Conservation (phyloP, 2,329 filamentous ascomycete species). For the Tolypocladium tundrense region DNA sequence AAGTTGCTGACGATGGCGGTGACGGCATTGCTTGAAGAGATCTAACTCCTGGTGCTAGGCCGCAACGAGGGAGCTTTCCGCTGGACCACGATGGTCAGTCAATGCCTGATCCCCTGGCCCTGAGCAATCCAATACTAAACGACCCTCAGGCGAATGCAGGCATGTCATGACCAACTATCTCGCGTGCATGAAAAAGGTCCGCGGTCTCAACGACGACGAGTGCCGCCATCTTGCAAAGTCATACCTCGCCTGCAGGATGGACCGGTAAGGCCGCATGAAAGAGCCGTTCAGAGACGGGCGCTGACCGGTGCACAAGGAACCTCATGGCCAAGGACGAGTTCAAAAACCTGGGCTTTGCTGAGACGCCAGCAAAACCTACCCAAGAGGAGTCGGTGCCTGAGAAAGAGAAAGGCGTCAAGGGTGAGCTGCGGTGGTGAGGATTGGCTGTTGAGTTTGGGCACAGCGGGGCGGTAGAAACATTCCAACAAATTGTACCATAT, state of each 20-base stretch:
- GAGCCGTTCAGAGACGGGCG: background rate
- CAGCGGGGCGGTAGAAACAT: background rate
- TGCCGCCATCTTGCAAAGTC: slow-evolving; percentile 80
- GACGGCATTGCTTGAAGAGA: background rate
- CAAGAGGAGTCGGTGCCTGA: slow-evolving; percentile 16
- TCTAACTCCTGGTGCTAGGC: slow-evolving; percentile 37
- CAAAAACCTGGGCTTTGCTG: slow-evolving; percentile 73
- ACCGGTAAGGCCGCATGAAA: slow-evolving; percentile 51
- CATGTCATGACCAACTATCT: slow-evolving; percentile 78
- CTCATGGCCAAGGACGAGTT: slow-evolving; percentile 95
- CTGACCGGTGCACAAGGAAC: slow-evolving; percentile 45
- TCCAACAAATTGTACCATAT: background rate
- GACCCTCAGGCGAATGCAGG: slow-evolving; percentile 72
- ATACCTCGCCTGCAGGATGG: slow-evolving; percentile 90
- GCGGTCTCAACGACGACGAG: slow-evolving; percentile 75
- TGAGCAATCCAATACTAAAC: background rate
- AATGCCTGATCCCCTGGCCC: background rate
- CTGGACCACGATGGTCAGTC: slow-evolving; percentile 72
- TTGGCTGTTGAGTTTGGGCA: background rate
- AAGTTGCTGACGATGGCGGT: slow-evolving; percentile 21
- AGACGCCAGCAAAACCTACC: slow-evolving; percentile 6
- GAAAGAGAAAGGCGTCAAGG: slow-evolving; percentile 25
- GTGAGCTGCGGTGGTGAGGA: slow-evolving; percentile 24
- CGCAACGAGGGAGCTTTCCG: slow-evolving; percentile 90
- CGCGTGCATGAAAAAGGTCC: slow-evolving; percentile 72